Evolutionary conservation across 1,284 basidiomycete species (phyloP), one percentile per base, ranked within the genome.

Genomic region (Boletus nobilissimus): DNA sequence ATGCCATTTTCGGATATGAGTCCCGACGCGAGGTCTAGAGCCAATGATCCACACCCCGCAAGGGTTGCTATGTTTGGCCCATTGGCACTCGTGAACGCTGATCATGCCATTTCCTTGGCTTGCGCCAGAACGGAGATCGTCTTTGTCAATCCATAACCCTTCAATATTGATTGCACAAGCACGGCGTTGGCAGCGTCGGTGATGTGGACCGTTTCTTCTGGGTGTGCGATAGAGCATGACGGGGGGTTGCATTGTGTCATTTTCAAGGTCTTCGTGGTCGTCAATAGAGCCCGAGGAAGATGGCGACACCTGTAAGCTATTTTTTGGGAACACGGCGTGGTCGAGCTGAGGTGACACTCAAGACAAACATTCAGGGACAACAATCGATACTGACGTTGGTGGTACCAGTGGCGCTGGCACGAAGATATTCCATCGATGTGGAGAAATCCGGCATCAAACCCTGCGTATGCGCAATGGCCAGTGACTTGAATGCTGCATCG

Each of bases 41-140:
- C 77, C 72, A 14, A 75, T 13, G 14, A 81, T 69, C 79, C 81
- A 82, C 73, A 80, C 79, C 3, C 79, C 80, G 14, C 80, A 81
- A 6, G 80, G 71, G 38, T 36, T 60, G 19, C 11, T 67, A 34
- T 63, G 62, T 39, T 32, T 67, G 51, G 36, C 68, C 80, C 80
- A 79, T 9, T 72, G 72, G 40, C 81, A 82, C 62, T 81, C 68
- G 19, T 81, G 65, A 22, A 81, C 71, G 6, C 16, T 36, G 64
- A 77, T 54, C 5, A 16, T 43, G 26, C 26, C 22, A 22, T 16
- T 11, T 5, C 51, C 60, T 9, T 66, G 11, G 39, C 29, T 3
- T 22, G 29, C 62, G 34, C 46, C 18, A 22, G 32, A 54, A 43
- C 6, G 39, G 22, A 82, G 67, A 26, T 79, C 79, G 2, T 73